Evolutionary conservation across 495 filamentous ascomycete genomes (phyloP).

Genomic region (Tetracladium marchalianum): DNA sequence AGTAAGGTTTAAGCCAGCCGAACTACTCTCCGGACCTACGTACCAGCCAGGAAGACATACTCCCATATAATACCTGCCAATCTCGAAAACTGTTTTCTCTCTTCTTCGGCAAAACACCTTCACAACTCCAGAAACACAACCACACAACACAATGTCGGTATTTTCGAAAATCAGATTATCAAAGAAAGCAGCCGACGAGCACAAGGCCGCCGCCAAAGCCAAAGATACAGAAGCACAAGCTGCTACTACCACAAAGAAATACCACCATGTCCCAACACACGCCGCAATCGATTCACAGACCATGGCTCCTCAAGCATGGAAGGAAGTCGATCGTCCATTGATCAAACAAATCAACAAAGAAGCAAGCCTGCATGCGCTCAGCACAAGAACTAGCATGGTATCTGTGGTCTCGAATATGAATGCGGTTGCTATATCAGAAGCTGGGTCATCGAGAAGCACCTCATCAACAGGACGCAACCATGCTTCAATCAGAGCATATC

Average conservation of each 20-base stretch:
- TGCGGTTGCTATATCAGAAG: slow-evolving; percentile 1
- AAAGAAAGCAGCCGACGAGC: slow-evolving; percentile 39
- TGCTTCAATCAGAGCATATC: too few species aligned
- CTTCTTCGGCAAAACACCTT: neutral
- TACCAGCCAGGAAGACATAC: too few species aligned
- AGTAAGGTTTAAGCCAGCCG: too few species aligned
- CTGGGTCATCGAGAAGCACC: too few species aligned
- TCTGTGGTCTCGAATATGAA: slow-evolving; percentile 10
- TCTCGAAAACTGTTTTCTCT: neutral
- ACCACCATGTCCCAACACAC: slow-evolving; percentile 47
- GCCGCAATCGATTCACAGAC: slow-evolving; percentile 45
- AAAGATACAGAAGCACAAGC: slow-evolving; percentile 24
- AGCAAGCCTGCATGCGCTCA: slow-evolving; percentile 9
- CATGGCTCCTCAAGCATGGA: slow-evolving; percentile 40
- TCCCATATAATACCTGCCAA: neutral
- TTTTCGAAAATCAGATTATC: slow-evolving; percentile 38
- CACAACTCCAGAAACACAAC: neutral
- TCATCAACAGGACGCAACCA: too few species aligned
- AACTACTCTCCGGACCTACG: too few species aligned
- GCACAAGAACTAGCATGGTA: slow-evolving; percentile 14
- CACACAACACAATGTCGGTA: slow-evolving; percentile 35
- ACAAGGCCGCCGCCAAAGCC: slow-evolving; percentile 29
- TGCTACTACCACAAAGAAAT: slow-evolving; percentile 21
- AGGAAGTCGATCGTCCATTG: slow-evolving; percentile 17
- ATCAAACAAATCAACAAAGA: slow-evolving; percentile 19